Conservation (phyloP, 2,329 filamentous ascomycete species). For the Colletotrichum musicola region DNA sequence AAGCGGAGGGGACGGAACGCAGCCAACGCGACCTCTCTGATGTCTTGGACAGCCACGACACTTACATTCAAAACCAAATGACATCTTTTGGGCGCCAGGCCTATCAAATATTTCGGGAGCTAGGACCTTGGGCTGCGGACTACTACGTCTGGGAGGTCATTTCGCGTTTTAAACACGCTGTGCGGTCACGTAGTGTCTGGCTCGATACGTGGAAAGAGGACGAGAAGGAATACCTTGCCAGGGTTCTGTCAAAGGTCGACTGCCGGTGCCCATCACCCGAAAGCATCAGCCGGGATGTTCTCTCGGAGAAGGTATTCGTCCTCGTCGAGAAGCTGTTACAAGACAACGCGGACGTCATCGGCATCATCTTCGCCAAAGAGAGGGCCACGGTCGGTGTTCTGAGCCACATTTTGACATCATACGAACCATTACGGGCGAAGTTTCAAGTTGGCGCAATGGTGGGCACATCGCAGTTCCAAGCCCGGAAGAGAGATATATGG, state of each 20-base stretch:
- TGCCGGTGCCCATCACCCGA: constrained; percentile 39
- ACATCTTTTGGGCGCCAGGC: constrained; percentile 65
- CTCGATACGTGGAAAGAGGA: constrained; percentile 58
- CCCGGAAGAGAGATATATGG: constrained; percentile 55
- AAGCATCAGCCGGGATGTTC: constrained; percentile 40
- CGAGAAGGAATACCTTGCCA: constrained; percentile 69
- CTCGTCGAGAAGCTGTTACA: constrained; percentile 66
- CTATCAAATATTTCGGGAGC: constrained; percentile 63
- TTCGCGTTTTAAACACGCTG: constrained; percentile 45
- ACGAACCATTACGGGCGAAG: constrained; percentile 59
- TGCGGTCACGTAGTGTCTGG: constrained; percentile 41
- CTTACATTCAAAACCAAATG: constrained; percentile 68
- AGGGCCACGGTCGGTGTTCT: constrained; percentile 72
- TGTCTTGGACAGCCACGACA: constrained; percentile 59
- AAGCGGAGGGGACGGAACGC: constrained; percentile 54
- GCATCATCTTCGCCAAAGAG: constrained; percentile 77
- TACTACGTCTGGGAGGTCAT: constrained; percentile 70
- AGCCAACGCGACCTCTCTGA: constrained; percentile 54
- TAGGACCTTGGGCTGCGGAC: constrained; percentile 78
- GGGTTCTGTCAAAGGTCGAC: constrained; percentile 56
- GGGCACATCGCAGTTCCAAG: constrained; percentile 59
- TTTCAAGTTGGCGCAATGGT: constrained; percentile 68
- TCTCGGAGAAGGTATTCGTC: constrained; percentile 70
- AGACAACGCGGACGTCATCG: constrained; percentile 58
- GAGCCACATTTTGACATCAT: constrained; percentile 65